Base-by-base conservation (phyloP, 108 stramenopile species). In the Pinguiococcus pyrenoidosus region DNA sequence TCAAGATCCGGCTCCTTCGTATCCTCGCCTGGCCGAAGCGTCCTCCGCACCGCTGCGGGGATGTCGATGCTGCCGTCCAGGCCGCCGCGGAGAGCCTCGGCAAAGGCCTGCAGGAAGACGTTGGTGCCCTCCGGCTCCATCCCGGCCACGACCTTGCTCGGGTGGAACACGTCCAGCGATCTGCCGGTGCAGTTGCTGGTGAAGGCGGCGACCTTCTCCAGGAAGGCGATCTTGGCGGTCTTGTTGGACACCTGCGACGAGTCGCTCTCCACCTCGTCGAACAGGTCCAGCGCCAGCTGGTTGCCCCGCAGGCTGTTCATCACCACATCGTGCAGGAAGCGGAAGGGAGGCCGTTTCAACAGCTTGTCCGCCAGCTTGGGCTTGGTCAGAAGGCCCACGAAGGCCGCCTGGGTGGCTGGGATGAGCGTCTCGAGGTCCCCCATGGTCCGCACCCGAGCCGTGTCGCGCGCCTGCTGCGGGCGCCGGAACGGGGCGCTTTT, bases 321-420 rank as follows among this genome's bases (percentile, higher is more conserved):
- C 1, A 56, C 36, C 21, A 56, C 32, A 29, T 56, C 55, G 20
- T 56, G 55, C 36, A 67, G 13, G 27, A 67, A 67, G 22, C 66
- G 56, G 63, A 85, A 83, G 12, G 84, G 84, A 2, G 84, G 81
- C 46, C 77, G 78, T 28, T 53, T 39, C n/a, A 85, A 56, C 3
- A 85, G 76, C 49, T 82, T 80, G 25, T 80, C 81, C 5, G 76
- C 40, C 26, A 78, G 61, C 47, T 79, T 85, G 12, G 84, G 84
- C 63, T 81, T 81, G 33, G 56, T 20, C 33, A 81, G 37, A 35
- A 81, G 41, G 2, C 36, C 44, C n/a, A n/a, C n/a, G n/a, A n/a
- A n/a, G n/a, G n/a, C n/a, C n/a, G n/a, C n/a, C n/a, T n/a, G n/a
- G n/a, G n/a, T n/a, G n/a, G n/a, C n/a, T n/a, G n/a, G n/a, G n/a